Conservation (phyloP, 768 basidiomycete genomes). For the Gymnopilus dilepis region DNA sequence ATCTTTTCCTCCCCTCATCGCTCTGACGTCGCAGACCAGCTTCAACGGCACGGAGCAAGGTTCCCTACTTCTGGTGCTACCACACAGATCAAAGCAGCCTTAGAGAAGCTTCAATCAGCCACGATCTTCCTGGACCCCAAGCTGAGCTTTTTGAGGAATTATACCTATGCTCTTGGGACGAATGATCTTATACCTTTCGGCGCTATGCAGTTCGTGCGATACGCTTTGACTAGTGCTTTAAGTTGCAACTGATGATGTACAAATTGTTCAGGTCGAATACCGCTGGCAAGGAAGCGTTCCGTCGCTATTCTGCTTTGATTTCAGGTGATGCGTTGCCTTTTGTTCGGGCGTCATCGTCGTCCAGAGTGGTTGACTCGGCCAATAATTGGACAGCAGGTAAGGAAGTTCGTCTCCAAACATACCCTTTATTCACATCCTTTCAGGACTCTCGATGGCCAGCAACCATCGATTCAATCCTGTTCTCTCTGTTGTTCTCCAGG, state of each 20-base stretch:
- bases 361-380: background rate
- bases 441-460: background rate
- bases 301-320: background rate
- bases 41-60: constrained; percentile 78
- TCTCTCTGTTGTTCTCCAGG: background rate
- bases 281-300: background rate
- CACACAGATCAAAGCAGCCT: constrained; percentile 44
- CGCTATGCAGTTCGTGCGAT: constrained; percentile 54
- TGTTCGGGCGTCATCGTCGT: background rate
- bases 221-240: background rate
- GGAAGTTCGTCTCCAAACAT: background rate
- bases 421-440: background rate
- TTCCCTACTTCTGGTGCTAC: constrained; percentile 65
- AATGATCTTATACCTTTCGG: constrained; percentile 70
- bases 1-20: background rate
- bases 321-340: background rate
- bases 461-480: background rate
- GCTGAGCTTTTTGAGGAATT: constrained; percentile 62
- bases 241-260: background rate
- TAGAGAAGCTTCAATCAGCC: constrained; percentile 59
- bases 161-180: constrained; percentile 59
- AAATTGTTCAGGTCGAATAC: background rate
- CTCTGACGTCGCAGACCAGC: constrained; percentile 55
- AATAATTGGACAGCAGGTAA: background rate
- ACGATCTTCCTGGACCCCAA: constrained; percentile 45